Percentiles rank a stretch among this genome's conserved stretches.
Conservation (phyloP, 2,329 filamentous ascomycete genomes). For the Rasamsonia emersonii region DNA sequence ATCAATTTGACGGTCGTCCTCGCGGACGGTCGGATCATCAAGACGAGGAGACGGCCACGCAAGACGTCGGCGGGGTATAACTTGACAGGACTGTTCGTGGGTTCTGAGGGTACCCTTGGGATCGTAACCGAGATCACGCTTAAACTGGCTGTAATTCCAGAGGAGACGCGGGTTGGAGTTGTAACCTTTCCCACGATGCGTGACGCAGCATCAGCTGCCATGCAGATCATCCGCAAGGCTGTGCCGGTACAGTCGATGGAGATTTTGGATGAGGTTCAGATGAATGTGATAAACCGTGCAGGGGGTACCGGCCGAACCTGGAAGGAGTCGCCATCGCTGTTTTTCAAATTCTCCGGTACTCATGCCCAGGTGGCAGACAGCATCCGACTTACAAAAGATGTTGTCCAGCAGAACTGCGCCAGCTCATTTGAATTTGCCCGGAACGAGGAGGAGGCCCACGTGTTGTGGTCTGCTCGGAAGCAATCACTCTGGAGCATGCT, state of each 20-base stretch:
- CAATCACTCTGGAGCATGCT: conserved; percentile 55
- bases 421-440: conserved; percentile 48
- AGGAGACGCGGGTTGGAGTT: conserved; percentile 57
- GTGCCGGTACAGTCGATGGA: conserved; percentile 61
- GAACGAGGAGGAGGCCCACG: conserved; percentile 46
- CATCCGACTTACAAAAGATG: conserved; percentile 57
- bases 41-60: conserved; percentile 56
- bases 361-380: conserved; percentile 70
- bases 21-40: conserved; percentile 60
- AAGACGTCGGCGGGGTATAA: conserved; percentile 68
- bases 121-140: conserved; percentile 63
- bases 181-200: conserved; percentile 52
- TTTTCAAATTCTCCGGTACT: conserved; percentile 62
- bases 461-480: conserved; percentile 53
- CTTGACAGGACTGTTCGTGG: conserved; percentile 59
- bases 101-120: conserved; percentile 62
- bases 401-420: conserved; percentile 54
- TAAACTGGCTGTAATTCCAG: conserved; percentile 57
- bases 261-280: conserved; percentile 52
- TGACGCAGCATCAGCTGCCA: conserved; percentile 56
- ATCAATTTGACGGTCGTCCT: conserved; percentile 63
- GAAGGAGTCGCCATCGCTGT: conserved; percentile 33
- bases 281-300: conserved; percentile 60
- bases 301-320: conserved; percentile 48
- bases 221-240: conserved; percentile 55